Evolutionary conservation across 176 grass and related monocot species (phyloP).

Genomic region (Melocanna baccifera): DNA sequence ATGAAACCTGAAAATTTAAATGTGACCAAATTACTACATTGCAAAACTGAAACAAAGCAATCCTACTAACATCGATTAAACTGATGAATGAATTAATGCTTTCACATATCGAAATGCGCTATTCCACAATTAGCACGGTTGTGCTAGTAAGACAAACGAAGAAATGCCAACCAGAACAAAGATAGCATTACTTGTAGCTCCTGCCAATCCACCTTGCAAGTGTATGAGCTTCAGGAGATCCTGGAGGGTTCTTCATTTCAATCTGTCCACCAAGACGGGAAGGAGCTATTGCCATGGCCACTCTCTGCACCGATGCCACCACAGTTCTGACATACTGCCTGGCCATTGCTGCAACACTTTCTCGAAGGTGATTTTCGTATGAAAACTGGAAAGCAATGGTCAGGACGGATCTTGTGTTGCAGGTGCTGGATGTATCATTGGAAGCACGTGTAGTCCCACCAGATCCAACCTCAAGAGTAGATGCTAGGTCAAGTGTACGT

Average conservation of each 20-base stretch:
- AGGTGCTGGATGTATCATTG: conserved; percentile 49
- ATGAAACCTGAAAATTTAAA: conserved; percentile 50
- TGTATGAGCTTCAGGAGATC: conserved; percentile 77
- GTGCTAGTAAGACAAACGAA: not conserved
- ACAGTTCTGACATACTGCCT: conserved; percentile 90
- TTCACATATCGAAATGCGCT: not conserved
- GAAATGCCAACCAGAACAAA: not conserved
- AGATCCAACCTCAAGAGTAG: conserved; percentile 82
- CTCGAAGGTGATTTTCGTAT: conserved; percentile 87
- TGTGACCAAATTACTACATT: conserved; percentile 25
- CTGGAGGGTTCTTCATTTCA: conserved; percentile 58
- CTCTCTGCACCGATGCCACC: conserved; percentile 85
- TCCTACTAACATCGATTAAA: not conserved
- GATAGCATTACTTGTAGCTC: conserved; percentile 64
- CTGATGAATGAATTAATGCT: not conserved
- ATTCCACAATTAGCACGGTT: not conserved
- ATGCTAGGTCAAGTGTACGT: conserved; percentile 91
- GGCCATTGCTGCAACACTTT: conserved; percentile 85
- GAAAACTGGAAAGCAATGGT: conserved; percentile 98
- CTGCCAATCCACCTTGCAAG: conserved; percentile 78
- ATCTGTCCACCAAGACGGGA: conserved; percentile 61
- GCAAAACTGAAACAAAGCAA: not conserved
- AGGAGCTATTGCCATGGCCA: conserved; percentile 90
- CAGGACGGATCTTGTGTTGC: conserved; percentile 73
- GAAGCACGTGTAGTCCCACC: conserved; percentile 58